Evolutionary conservation across 257 asterid genomes (phyloP).

Genomic region (Fraxinus americana): DNA sequence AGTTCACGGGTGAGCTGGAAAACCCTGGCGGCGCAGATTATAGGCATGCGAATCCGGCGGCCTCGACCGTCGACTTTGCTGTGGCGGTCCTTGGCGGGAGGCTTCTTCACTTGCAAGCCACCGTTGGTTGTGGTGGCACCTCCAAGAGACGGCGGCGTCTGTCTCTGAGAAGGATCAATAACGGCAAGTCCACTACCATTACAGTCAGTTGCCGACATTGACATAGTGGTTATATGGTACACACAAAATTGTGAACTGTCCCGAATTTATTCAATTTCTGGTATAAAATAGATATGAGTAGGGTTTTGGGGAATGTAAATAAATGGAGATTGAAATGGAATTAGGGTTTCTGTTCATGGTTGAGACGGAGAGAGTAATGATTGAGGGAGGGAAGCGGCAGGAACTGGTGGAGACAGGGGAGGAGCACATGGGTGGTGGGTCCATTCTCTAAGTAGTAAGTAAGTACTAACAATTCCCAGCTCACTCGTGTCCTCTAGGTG

Average conservation of each 20-base stretch:
- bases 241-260: neutral
- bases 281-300: neutral
- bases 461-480: neutral
- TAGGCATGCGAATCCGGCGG: constrained; percentile 7
- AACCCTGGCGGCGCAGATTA: constrained; percentile 6
- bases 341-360: neutral
- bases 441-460: neutral
- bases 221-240: neutral
- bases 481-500: neutral
- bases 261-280: neutral
- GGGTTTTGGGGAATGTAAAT: neutral
- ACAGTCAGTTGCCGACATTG: constrained; percentile 3
- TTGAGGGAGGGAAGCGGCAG: constrained; percentile 16
- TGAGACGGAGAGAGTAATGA: neutral
- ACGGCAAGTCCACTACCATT: neutral
- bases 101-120: neutral
- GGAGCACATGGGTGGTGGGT: constrained; percentile 24
- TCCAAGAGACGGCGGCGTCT: neutral
- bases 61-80: constrained; percentile 1
- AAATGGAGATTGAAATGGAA: neutral
- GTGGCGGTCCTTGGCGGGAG: constrained; percentile 2
- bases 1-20: constrained; percentile 1
- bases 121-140: neutral
- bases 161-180: neutral
- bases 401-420: constrained; percentile 18